A percentile compares a stretch with the other conserved stretches of the same genome.
Evolutionary conservation across 106 monocot genomes (phyloP).

Genomic region (Chionographis japonica): DNA sequence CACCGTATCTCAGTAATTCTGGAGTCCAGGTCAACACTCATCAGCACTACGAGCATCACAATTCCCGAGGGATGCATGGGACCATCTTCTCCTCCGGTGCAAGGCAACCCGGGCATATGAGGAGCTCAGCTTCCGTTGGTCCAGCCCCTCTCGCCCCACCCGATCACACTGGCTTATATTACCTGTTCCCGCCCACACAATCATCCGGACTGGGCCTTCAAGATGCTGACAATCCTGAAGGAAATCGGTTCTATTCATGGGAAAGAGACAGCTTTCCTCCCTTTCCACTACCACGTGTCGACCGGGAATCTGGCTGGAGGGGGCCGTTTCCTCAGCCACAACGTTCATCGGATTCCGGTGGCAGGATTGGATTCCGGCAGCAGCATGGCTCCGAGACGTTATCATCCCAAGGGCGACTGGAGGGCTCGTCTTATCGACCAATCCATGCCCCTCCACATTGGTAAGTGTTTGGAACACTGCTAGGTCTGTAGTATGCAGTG

Average conservation of each 20-base stretch:
- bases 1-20: slow-evolving; percentile 30
- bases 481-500: not conserved
- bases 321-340: slow-evolving; percentile 13
- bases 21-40: slow-evolving; percentile 12
- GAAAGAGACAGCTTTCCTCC: slow-evolving; percentile 43
- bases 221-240: slow-evolving; percentile 20
- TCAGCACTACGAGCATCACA: slow-evolving; percentile 27
- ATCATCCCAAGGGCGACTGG: slow-evolving; percentile 13
- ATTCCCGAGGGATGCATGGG: not conserved
- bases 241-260: slow-evolving; percentile 44
- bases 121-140: slow-evolving; percentile 13
- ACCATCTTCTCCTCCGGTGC: slow-evolving; percentile 6
- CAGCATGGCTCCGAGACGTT: slow-evolving; percentile 21
- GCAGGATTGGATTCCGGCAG: slow-evolving; percentile 16
- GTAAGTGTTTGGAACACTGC: slow-evolving; percentile 5
- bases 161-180: slow-evolving; percentile 11
- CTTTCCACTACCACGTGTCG: slow-evolving; percentile 32
- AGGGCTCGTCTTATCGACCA: slow-evolving; percentile 11
- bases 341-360: slow-evolving; percentile 15
- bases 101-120: slow-evolving; percentile 11
- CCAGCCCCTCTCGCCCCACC: slow-evolving; percentile 9
- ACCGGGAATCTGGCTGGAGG: slow-evolving; percentile 35
- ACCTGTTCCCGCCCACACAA: slow-evolving; percentile 20
- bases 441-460: slow-evolving; percentile 5
- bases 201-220: slow-evolving; percentile 14